phyloP scores from a whole-genome alignment of 2,329 filamentous ascomycete species.

The Apiospora aurea region DNA sequence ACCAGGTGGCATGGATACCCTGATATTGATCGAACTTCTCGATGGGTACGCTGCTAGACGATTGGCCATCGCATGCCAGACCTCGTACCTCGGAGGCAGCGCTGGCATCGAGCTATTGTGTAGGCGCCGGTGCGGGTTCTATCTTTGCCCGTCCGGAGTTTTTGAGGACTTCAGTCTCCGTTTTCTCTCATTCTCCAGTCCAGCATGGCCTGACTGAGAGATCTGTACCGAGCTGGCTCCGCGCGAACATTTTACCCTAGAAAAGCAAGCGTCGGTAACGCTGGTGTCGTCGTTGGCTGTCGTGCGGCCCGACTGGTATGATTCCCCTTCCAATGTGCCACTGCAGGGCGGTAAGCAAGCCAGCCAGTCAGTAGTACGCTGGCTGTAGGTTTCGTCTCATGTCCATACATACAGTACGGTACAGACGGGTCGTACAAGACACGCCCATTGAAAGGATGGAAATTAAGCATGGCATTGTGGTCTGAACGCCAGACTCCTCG shows the following conservation, averaged over 20 bases:
- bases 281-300: neutral
- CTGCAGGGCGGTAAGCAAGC: neutral
- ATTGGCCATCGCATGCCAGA: neutral
- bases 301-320: neutral
- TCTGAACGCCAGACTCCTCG: neutral
- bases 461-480: neutral
- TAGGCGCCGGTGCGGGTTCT: slow-evolving; percentile 3
- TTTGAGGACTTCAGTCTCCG: neutral
- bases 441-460: neutral
- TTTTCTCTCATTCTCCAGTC: neutral
- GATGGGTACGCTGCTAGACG: neutral
- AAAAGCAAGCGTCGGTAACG: neutral
- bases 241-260: neutral
- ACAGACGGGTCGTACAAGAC: neutral
- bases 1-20: neutral
- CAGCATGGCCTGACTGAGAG: neutral
- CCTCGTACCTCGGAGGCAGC: neutral
- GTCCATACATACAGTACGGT: neutral
- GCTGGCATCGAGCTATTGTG: neutral
- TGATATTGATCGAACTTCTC: neutral
- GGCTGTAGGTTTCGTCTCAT: neutral
- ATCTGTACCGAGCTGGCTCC: neutral
- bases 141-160: slow-evolving; percentile 7
- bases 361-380: neutral
- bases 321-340: neutral